Percentiles rank a stretch among this genome's conserved stretches.
Evolutionary conservation across 140 eudicot species (phyloP).

Genomic region (Senecio squalidus): DNA sequence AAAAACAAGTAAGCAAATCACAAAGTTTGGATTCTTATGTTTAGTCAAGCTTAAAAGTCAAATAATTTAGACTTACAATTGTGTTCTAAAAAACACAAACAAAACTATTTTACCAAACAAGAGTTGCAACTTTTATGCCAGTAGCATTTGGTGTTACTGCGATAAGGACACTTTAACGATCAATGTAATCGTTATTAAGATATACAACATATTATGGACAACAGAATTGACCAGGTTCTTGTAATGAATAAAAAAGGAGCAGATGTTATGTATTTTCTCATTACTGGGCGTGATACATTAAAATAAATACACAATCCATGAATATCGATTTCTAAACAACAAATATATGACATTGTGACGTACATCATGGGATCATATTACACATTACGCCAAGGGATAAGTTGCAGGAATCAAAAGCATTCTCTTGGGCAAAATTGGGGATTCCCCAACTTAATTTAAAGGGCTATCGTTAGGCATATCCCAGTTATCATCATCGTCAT

Average conservation of each 20-base stretch:
- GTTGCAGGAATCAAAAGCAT: slow-evolving; percentile 6
- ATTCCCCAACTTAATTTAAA: slow-evolving; percentile 17
- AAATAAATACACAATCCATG: slow-evolving; percentile 13
- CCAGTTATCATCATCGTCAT: slow-evolving; percentile 76
- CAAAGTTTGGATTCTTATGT: not conserved
- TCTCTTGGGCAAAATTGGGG: slow-evolving; percentile 15
- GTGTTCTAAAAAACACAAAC: no score
- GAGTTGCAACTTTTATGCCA: no score
- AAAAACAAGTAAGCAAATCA: not conserved
- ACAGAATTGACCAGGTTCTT: slow-evolving; percentile 12
- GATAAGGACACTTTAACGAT: no score
- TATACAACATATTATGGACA: slow-evolving; percentile 4
- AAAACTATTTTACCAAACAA: no score
- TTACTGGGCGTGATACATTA: slow-evolving; percentile 4
- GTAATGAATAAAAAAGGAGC: slow-evolving; percentile 6
- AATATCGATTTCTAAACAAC: slow-evolving; percentile 18
- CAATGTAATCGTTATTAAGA: not conserved
- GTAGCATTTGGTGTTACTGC: no score
- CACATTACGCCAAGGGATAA: not conserved
- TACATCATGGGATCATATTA: slow-evolving; percentile 17
- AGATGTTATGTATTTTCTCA: slow-evolving; percentile 10
- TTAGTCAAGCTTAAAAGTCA: not conserved
- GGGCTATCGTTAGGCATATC: slow-evolving; percentile 57
- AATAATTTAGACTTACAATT: not conserved
- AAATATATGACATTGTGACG: slow-evolving; percentile 4